Base-by-base conservation (phyloP, 805 yeast genomes). In the Clavispora fructus region DNA sequence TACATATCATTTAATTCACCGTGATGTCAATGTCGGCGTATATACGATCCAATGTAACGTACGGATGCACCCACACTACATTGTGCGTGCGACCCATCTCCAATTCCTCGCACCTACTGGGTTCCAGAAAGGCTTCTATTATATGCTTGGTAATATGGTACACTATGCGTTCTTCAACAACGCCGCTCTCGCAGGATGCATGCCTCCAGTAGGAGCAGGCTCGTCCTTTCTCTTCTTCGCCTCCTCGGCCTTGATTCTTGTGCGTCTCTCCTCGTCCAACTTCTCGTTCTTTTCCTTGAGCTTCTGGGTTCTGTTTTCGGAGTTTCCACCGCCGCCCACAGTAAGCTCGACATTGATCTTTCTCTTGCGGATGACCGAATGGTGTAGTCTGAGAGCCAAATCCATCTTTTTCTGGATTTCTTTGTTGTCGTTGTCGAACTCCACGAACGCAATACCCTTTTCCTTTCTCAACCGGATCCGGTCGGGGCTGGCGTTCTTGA, bases 301-400 rank as follows among this genome's bases (percentile, higher is more conserved):
- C 66, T 94, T 94, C 45, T 78, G 45, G 39, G 37, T 56, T 59
- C 95, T 71, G 37, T 70, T 74, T 48, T 76, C 69, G 9, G 95
- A 82, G 63, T 92, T 92, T 46, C 97, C 97, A 41, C 99, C 99
- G 37, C 99, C 99, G 46, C 99, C 99, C 42, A 89, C 99, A 2
- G 98, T 94, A 57, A 94, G 75, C 64, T 94, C 99, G 31, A 94
- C 97, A 60, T 94, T 94, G 59, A 94, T 91, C 63, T 83, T 88
- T 55, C 97, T 76, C 39, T 77, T 75, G 47, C 79, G 75, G 52
- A 92, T 62, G 9, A 71, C 57, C 4, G 92, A 75, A 65, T 88
- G 96, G 64, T 94, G 97, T 73, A 87, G 78, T 52, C 85, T 73
- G 56, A 94, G 73, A 0, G 97, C 97, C 40, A 79, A 74, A 58